Conservation (phyloP, 306 rosid genomes). For the Fragaria nilgerrensis region DNA sequence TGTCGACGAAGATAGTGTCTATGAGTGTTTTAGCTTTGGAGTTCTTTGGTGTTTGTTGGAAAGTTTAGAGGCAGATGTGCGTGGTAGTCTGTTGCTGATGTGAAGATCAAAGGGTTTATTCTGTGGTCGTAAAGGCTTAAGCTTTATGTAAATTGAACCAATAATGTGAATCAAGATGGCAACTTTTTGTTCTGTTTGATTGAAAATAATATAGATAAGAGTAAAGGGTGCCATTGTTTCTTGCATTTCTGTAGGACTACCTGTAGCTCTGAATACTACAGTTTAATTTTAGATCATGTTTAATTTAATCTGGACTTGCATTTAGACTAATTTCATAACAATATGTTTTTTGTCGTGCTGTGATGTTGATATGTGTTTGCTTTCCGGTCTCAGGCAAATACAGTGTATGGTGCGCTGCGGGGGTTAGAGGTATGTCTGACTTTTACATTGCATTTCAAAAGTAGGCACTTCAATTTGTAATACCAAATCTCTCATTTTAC, state of each 20-base stretch:
- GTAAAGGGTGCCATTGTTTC: not conserved
- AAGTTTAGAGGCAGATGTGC: not conserved
- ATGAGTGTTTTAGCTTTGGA: not conserved
- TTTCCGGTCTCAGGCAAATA: constrained; percentile 43
- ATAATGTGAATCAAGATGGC: not conserved
- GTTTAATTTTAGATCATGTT: not conserved
- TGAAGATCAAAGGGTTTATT: constrained; percentile 1
- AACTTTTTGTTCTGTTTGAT: not conserved
- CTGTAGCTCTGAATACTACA: not conserved
- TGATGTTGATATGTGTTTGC: constrained; percentile 18
- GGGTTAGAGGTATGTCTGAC: constrained; percentile 51
- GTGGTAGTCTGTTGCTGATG: too few relatives aligned
- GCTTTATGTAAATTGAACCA: not conserved
- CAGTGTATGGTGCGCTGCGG: constrained; percentile 59
- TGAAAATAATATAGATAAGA: not conserved
- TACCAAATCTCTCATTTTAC: not conserved
- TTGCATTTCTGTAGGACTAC: not conserved
- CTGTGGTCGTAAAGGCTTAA: not conserved
- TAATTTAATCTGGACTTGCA: not conserved
- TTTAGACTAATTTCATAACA: not conserved
- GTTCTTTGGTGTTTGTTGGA: not conserved
- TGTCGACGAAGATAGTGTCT: not conserved
- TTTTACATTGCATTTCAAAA: not conserved
- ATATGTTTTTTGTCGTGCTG: not conserved
- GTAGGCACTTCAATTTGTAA: not conserved